A percentile compares a stretch with the other conserved stretches of the same genome.
Conservation (phyloP, 2,329 filamentous ascomycete species). For the Ascochyta lentis region DNA sequence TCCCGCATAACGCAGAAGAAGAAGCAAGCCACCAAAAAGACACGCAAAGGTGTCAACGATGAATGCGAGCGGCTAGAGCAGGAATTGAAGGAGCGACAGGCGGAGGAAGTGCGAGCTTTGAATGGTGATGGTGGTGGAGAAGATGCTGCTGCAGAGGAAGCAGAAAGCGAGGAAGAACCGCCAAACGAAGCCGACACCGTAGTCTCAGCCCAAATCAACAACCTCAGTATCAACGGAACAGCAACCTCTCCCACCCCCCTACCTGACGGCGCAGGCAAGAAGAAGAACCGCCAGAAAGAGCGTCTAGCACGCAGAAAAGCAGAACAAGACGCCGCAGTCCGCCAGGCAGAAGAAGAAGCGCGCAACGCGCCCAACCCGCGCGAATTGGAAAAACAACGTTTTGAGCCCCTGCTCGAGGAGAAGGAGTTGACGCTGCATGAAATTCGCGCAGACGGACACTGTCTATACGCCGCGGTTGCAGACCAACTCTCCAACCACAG, state of each 20-base stretch:
- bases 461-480: conserved; percentile 89
- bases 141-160: conserved; percentile 19
- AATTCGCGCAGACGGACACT: conserved; percentile 91
- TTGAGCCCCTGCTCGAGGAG: conserved; percentile 70
- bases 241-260: neutral
- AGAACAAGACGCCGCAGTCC: conserved; percentile 74
- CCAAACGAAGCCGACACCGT: neutral
- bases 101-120: conserved; percentile 57
- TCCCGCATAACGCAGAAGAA: conserved; percentile 90
- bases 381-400: conserved; percentile 57
- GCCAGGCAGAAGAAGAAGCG: conserved; percentile 77
- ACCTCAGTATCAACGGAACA: conserved; percentile 13
- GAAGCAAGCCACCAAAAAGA: conserved; percentile 90
- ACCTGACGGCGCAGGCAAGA: conserved; percentile 48
- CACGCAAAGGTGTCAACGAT: conserved; percentile 65
- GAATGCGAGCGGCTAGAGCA: conserved; percentile 66
- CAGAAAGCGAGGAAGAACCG: conserved; percentile 13
- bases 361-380: conserved; percentile 50
- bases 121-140: conserved; percentile 29
- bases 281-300: conserved; percentile 90
- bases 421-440: conserved; percentile 74
- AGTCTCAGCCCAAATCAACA: neutral
- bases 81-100: conserved; percentile 63
- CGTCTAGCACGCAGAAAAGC: conserved; percentile 87
- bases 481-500: conserved; percentile 72